Evolutionary conservation across 2,329 filamentous ascomycete genomes (phyloP).

Genomic region (Parastagonospora nodorum): DNA sequence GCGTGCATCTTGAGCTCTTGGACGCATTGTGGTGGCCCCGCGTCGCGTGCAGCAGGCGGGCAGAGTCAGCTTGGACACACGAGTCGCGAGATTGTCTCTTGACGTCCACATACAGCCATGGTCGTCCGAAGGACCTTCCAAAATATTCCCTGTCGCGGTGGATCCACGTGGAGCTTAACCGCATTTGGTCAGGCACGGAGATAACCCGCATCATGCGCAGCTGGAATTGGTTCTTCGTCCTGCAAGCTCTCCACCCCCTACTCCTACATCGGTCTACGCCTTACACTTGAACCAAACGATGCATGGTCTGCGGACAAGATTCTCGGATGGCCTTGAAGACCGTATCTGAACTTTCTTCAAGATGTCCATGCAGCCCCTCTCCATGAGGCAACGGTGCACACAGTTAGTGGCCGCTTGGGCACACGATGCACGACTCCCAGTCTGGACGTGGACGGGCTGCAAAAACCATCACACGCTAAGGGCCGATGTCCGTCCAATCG

Average conservation of each 20-base stretch:
- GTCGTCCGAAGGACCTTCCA: background rate
- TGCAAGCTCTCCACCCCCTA: background rate
- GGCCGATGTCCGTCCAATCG: background rate
- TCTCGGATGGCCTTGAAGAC: too few species aligned
- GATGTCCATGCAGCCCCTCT: background rate
- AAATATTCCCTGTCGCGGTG: background rate
- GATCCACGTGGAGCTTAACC: background rate
- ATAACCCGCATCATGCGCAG: background rate
- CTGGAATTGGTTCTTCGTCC: background rate
- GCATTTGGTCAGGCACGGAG: background rate
- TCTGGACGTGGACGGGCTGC: background rate
- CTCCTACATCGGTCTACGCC: background rate
- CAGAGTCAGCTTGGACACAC: background rate
- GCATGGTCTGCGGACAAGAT: background rate
- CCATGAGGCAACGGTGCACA: slow-evolving; percentile 1
- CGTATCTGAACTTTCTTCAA: background rate
- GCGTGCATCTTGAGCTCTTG: background rate
- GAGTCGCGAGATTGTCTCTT: background rate
- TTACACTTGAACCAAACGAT: background rate
- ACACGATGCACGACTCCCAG: background rate
- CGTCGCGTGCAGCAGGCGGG: background rate
- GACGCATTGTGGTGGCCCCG: background rate
- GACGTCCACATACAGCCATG: background rate
- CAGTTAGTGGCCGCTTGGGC: slow-evolving; percentile 1
- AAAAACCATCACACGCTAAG: too few species aligned